Evolutionary conservation across 163 green algal species (phyloP).

Genomic region (Prototheca stagnorum): DNA sequence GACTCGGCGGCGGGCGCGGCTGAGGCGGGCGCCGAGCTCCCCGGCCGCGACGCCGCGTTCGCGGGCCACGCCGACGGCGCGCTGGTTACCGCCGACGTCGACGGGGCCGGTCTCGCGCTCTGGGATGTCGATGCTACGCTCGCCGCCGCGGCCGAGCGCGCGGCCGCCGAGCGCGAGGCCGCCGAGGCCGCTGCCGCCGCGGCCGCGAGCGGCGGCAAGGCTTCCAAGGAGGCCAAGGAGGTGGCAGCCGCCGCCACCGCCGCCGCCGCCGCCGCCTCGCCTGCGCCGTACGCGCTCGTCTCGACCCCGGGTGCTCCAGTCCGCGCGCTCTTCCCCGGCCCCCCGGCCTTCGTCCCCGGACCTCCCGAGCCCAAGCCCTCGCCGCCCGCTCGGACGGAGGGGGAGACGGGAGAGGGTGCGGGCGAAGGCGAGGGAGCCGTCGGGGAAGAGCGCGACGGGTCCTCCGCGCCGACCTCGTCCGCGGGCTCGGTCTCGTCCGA

Average conservation of each 20-base stretch:
- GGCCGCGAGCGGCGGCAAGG: too few species aligned
- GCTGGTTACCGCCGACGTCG: conserved; percentile 13
- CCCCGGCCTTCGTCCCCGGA: conserved; percentile 9
- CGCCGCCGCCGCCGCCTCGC: too few species aligned
- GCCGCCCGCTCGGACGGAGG: background rate
- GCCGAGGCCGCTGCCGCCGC: conserved; percentile 7
- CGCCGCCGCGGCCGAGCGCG: background rate
- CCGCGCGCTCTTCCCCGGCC: conserved; percentile 5
- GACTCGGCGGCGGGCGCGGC: too few species aligned
- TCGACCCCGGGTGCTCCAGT: too few species aligned
- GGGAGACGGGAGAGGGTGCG: too few species aligned
- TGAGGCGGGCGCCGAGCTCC: too few species aligned
- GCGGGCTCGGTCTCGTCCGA: background rate
- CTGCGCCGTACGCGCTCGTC: too few species aligned
- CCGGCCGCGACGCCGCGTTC: conserved; percentile 11
- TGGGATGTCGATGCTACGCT: conserved; percentile 20
- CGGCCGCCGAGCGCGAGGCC: conserved; percentile 3
- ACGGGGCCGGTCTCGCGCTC: conserved; percentile 7
- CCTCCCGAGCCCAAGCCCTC: conserved; percentile 3
- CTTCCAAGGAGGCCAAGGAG: too few species aligned
- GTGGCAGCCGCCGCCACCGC: too few species aligned
- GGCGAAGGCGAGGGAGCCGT: too few species aligned
- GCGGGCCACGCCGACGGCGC: conserved; percentile 7
- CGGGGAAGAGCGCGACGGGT: too few species aligned
- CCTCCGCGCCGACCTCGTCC: too few species aligned